Evolutionary conservation across 129 eudicot species (phyloP).

Genomic region (Centrapalus pauciflorus): DNA sequence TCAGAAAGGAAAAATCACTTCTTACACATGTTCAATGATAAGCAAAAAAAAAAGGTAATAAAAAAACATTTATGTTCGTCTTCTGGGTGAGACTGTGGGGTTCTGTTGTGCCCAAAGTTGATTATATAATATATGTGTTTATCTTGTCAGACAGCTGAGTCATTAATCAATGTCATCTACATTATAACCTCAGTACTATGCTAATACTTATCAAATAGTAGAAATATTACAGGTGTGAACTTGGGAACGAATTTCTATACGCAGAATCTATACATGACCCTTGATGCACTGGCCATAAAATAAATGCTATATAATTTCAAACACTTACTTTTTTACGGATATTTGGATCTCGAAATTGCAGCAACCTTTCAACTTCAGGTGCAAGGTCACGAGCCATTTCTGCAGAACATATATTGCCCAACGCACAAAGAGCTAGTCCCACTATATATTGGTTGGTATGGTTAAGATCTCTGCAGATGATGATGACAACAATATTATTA

Average conservation of each 20-base stretch:
- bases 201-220: background rate
- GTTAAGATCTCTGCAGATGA: slow-evolving; percentile 71
- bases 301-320: background rate
- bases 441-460: slow-evolving; percentile 93
- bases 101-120: too few species aligned
- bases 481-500: slow-evolving; percentile 11
- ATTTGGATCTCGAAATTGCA: slow-evolving; percentile 96
- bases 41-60: too few species aligned
- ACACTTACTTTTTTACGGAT: slow-evolving; percentile 88
- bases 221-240: background rate
- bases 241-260: background rate
- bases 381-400: slow-evolving; percentile 99
- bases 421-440: slow-evolving; percentile 97
- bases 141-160: too few species aligned
- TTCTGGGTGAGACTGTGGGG: too few species aligned
- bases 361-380: slow-evolving; percentile 92
- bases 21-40: too few species aligned
- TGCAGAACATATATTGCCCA: slow-evolving; percentile 95
- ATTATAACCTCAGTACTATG: background rate
- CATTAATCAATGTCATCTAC: background rate
- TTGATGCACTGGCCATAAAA: background rate
- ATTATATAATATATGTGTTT: too few species aligned
- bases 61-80: too few species aligned
- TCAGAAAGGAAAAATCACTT: too few species aligned
- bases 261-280: background rate